Conservation (phyloP, 2,329 filamentous ascomycete species). For the Aspergillus sp. region DNA sequence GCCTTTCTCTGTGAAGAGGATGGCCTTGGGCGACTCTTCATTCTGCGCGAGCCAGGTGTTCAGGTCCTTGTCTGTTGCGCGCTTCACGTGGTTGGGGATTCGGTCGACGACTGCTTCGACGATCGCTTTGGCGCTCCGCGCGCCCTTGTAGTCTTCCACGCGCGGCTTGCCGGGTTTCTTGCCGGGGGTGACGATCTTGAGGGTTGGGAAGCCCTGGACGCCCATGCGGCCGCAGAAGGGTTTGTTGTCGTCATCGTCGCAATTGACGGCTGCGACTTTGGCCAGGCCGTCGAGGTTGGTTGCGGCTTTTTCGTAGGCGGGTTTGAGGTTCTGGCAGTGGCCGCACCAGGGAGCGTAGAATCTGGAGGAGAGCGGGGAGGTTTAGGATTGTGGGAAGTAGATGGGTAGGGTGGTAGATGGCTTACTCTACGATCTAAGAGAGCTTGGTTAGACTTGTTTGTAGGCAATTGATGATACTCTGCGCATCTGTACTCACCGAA, state of each 20-base stretch:
- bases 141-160: conserved; percentile 88
- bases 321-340: conserved; percentile 94
- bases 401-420: conserved; percentile 15
- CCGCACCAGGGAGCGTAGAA: conserved; percentile 99
- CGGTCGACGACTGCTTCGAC: conserved; percentile 80
- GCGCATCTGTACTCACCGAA: conserved; percentile 62
- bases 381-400: conserved; percentile 18
- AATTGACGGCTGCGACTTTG: conserved; percentile 92
- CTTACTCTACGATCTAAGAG: conserved; percentile 56
- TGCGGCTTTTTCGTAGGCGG: conserved; percentile 91
- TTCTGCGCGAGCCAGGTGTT: conserved; percentile 70
- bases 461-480: background rate
- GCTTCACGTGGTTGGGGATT: conserved; percentile 89
- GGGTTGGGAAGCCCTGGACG: conserved; percentile 89
- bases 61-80: conserved; percentile 75
- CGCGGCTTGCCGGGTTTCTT: conserved; percentile 77
- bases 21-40: conserved; percentile 74
- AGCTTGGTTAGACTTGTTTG: conserved; percentile 21
- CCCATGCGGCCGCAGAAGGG: conserved; percentile 80
- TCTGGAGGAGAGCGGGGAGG: conserved; percentile 49
- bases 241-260: conserved; percentile 93
- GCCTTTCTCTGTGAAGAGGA: conserved; percentile 93
- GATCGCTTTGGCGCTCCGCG: conserved; percentile 80
- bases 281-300: conserved; percentile 86
- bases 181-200: conserved; percentile 87